Base-by-base conservation (phyloP, 176 grass and related monocot genomes). In the Avena eriantha region DNA sequence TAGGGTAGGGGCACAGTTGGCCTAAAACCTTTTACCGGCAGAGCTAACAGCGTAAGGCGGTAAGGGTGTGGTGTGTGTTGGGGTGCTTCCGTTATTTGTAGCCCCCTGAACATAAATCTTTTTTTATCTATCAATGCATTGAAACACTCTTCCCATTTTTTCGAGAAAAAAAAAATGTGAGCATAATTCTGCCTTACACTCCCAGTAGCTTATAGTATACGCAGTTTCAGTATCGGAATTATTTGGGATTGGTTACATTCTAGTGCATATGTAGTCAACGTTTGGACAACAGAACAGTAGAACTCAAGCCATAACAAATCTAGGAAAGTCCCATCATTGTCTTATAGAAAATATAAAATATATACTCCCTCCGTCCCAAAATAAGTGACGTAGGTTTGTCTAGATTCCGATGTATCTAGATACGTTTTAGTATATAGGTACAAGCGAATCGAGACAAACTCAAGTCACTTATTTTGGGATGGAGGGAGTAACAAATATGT, bases 401-500 rank as follows among this genome's bases (percentile, higher is more conserved):
- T n/a, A n/a, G n/a, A n/a, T n/a, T n/a, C n/a, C n/a, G n/a, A n/a
- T n/a, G n/a, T n/a, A n/a, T n/a, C n/a, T n/a, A n/a, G n/a, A n/a
- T n/a, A n/a, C n/a, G n/a, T n/a, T n/a, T n/a, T n/a, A n/a, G n/a
- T n/a, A n/a, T n/a, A n/a, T n/a, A n/a, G n/a, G n/a, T n/a, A n/a
- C n/a, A n/a, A n/a, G n/a, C n/a, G n/a, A n/a, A n/a, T n/a, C n/a
- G n/a, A n/a, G n/a, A n/a, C n/a, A n/a, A n/a, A n/a, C n/a, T n/a
- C n/a, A n/a, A n/a, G n/a, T n/a, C n/a, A n/a, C n/a, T n/a, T n/a
- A n/a, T n/a, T n/a, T n/a, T n/a, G n/a, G n/a, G n/a, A n/a, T n/a
- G n/a, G n/a, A n/a, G n/a, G n/a, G n/a, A n/a, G n/a, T n/a, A 64
- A 65, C 34, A 90, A 51, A 72, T 31, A 83, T 26, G 70, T 33